phyloP scores from a whole-genome alignment of 768 basidiomycete genomes.

The Sporobolomyces roseus region DNA sequence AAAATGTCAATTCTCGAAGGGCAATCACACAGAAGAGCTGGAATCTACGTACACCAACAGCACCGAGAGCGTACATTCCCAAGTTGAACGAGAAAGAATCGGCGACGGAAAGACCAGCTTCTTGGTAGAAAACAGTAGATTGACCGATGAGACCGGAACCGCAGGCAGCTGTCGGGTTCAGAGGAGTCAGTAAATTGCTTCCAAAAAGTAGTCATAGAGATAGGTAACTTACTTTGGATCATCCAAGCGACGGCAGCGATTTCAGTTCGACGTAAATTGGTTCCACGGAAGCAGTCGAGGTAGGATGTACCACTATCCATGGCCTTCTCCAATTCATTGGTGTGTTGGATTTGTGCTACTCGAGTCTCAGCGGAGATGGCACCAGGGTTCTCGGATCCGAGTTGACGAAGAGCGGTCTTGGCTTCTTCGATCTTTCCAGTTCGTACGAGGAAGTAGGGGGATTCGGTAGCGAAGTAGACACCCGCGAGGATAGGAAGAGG shows the following conservation, averaged over 20 bases:
- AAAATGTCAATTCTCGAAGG: too few species aligned
- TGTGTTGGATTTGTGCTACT: constrained; percentile 18
- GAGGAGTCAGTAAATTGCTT: too few species aligned
- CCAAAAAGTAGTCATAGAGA: too few species aligned
- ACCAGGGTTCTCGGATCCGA: constrained; percentile 27
- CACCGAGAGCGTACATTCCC: constrained; percentile 45
- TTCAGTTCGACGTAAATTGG: constrained; percentile 49
- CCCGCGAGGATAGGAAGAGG: constrained; percentile 47
- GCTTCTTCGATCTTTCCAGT: constrained; percentile 48
- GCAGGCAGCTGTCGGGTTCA: too few species aligned
- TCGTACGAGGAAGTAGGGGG: constrained; percentile 49
- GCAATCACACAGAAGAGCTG: too few species aligned
- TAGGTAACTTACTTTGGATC: too few species aligned
- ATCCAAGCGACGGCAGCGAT: constrained; percentile 53
- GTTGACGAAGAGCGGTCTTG: constrained; percentile 42
- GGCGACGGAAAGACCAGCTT: constrained; percentile 44
- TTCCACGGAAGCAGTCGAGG: constrained; percentile 49
- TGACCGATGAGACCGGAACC: constrained; percentile 40
- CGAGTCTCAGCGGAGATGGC: constrained; percentile 44
- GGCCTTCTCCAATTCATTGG: constrained; percentile 24
- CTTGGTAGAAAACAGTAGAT: constrained; percentile 18
- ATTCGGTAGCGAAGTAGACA: constrained; percentile 45
- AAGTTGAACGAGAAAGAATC: constrained; percentile 40
- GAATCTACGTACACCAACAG: too few species aligned
- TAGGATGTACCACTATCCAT: constrained; percentile 48